Base-by-base conservation (phyloP, 202 grass and related monocot genomes). In the Saccharum hybrid region DNA sequence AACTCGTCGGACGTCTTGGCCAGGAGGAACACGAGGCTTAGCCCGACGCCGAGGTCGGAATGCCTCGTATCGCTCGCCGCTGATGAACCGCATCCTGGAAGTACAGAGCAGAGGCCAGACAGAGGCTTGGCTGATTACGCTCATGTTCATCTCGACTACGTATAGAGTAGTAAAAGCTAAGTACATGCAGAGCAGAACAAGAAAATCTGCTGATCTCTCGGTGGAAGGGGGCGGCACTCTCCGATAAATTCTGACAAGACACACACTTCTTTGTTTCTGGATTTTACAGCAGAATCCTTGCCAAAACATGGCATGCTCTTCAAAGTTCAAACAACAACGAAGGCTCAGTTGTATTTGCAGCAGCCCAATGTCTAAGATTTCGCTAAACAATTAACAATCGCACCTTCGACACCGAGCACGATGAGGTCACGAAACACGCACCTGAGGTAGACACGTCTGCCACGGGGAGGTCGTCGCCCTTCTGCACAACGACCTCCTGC, bases 1-100 rank as follows among this genome's bases (percentile, higher is more conserved):
- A 91, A 93, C 81, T 98, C 92, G 78, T 80, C 83, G 5, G 85
- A 91, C 3, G 87, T 88, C 90, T 90, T 94, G 28, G 85, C 83
- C 8, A 98, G 78, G 4, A 93, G 68, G 86, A 93, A 88, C 62
- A 86, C 71, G 10, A 94, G 82, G 71, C 90, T 87, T n/a, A 98
- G 13, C 8, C 95, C 92, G 10, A 90, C 72, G 54, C 92, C 81
- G 6, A 98, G 85, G 54, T 66, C 84, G 3, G 54, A 6, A 0
- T 66, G 36, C 68, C 45, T 75, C 26, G 54, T 49, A 12, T 54
- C 56, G 34, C 6, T 36, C 11, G 68, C 19, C 1, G 43, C 6
- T 7, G 61, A 26, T 12, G 66, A 2, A 8, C 37, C 5, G 73
- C 43, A 7, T 12, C 1, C 86, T 87, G 66, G 7, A 75, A 41